phyloP scores from a whole-genome alignment of 768 basidiomycete species.

The Lentinula sp. region DNA sequence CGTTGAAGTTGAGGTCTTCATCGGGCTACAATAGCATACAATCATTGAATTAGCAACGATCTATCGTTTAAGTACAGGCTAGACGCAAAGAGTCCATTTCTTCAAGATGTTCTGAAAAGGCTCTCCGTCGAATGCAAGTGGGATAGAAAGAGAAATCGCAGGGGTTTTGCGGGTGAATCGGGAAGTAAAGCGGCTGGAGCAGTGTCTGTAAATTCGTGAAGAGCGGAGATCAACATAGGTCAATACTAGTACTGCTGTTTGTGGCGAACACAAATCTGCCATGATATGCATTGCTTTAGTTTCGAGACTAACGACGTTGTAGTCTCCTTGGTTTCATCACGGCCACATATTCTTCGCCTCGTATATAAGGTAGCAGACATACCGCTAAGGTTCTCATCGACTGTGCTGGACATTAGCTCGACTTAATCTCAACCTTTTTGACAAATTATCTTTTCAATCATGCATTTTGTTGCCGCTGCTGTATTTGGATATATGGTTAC shows the following conservation, averaged over 20 bases:
- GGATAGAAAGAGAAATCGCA: too few relatives aligned
- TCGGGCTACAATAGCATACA: too few relatives aligned
- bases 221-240: neutral
- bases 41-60: too few relatives aligned
- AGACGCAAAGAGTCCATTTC: too few relatives aligned
- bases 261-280: neutral
- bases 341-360: neutral
- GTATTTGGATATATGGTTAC: neutral
- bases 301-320: neutral
- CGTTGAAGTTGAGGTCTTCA: too few relatives aligned
- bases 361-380: neutral
- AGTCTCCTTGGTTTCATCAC: neutral
- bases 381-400: neutral
- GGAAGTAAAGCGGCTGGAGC: too few relatives aligned
- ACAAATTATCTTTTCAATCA: neutral
- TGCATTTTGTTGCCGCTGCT: neutral
- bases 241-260: neutral
- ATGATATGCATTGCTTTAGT: neutral
- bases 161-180: too few relatives aligned
- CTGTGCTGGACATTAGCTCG: conserved; percentile 5
- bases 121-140: too few relatives aligned
- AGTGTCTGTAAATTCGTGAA: neutral
- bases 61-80: too few relatives aligned
- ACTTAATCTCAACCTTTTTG: neutral
- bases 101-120: too few relatives aligned